phyloP scores from a whole-genome alignment of 805 yeast species.

The Sugiyamaella lignohabitans region DNA sequence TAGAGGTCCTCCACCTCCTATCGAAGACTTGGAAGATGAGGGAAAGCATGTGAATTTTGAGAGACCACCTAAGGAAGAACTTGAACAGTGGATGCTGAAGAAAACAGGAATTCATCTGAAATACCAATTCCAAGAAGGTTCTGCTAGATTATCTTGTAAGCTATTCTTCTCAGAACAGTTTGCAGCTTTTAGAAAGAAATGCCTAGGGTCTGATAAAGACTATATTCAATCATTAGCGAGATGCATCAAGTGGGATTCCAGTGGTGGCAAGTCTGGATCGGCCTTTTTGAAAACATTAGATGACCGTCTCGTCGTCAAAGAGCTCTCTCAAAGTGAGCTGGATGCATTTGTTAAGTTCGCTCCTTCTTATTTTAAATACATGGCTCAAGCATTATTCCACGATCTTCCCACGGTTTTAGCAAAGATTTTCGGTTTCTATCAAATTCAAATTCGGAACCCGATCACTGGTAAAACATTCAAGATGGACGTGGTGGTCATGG shows the following conservation, averaged over 20 bases:
- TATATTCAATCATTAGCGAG: conserved; percentile 86
- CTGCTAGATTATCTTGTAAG: conserved; percentile 79
- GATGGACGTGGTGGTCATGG: conserved; percentile 93
- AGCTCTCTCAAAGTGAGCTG: conserved; percentile 76
- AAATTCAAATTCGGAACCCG: conserved; percentile 78
- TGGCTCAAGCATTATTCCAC: conserved; percentile 91
- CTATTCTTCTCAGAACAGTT: conserved; percentile 94
- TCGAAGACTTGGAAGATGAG: conserved; percentile 4
- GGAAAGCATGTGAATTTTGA: conserved; percentile 7
- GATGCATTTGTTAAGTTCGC: conserved; percentile 95
- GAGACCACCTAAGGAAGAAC: conserved; percentile 13
- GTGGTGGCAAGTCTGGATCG: conserved; percentile 96
- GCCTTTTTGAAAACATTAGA: conserved; percentile 89
- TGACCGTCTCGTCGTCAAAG: conserved; percentile 83
- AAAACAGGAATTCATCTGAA: conserved; percentile 84
- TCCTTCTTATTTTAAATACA: conserved; percentile 92
- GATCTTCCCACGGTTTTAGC: conserved; percentile 92
- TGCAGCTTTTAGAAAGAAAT: conserved; percentile 82
- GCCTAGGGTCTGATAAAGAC: conserved; percentile 59
- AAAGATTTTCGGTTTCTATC: conserved; percentile 92
- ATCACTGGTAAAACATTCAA: conserved; percentile 68
- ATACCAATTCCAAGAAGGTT: conserved; percentile 85
- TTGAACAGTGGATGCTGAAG: conserved; percentile 70
- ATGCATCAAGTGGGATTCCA: conserved; percentile 92
- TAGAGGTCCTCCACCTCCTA: conserved; percentile 25